A percentile compares a stretch with the other conserved stretches of the same genome.
Conservation (phyloP, 148 eudicot genomes). For the Silene uniflora region DNA sequence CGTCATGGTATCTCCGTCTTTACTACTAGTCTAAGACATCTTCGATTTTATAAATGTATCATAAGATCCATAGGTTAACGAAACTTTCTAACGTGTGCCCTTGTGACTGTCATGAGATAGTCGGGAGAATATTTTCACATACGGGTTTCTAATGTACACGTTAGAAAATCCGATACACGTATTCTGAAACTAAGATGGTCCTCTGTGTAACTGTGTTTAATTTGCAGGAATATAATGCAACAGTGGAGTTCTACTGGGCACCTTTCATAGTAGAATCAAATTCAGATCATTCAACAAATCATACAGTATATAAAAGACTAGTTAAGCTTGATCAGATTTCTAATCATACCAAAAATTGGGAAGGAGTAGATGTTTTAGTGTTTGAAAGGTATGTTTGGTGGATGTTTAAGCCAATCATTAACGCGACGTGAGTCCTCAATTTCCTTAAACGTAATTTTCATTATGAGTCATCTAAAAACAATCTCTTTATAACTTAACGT, state of each 20-base stretch:
- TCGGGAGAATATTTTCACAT: too few species aligned
- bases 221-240: slow-evolving; percentile 76
- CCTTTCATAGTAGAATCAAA: slow-evolving; percentile 85
- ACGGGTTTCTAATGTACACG: too few species aligned
- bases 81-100: too few species aligned
- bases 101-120: too few species aligned
- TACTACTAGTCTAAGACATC: too few species aligned
- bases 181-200: neutral
- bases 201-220: neutral
- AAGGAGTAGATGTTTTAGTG: slow-evolving; percentile 67
- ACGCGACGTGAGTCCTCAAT: slow-evolving; percentile 58
- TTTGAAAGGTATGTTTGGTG: slow-evolving; percentile 98
- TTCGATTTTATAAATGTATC: too few species aligned
- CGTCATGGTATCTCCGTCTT: too few species aligned
- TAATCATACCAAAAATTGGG: slow-evolving; percentile 71
- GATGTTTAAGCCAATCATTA: slow-evolving; percentile 82
- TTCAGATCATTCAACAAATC: slow-evolving; percentile 84
- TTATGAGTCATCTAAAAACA: too few species aligned
- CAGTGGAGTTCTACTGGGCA: slow-evolving; percentile 95
- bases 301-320: slow-evolving; percentile 55
- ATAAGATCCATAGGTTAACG: too few species aligned
- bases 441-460: neutral
- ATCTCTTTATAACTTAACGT: too few species aligned
- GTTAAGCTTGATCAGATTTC: slow-evolving; percentile 72
- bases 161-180: too few species aligned